Evolutionary conservation across 2,329 filamentous ascomycete genomes (phyloP), one percentile per base, ranked within the genome.

Genomic region (Fusarium udum): DNA sequence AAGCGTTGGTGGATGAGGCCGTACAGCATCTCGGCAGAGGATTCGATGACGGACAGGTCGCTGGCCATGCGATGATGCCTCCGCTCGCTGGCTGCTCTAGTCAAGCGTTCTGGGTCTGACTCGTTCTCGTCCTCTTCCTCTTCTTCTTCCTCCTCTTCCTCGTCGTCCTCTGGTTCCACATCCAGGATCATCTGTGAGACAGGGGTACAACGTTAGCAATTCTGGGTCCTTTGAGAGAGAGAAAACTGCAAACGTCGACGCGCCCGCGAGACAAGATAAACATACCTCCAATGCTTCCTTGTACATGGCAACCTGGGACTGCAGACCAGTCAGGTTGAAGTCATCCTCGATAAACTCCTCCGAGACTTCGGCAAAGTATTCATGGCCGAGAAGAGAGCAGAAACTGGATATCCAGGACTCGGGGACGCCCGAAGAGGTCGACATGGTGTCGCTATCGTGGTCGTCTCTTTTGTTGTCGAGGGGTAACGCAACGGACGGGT

Each of bases 301-400:
- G 84, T 99, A 99, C 93, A 98, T 97, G 73, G 94, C 92, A 59
- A 99, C 96, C 84, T 98, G 95, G 68, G 92, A 93, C 83, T 97
- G 95, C 79, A 99, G 87, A 56, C 96, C 96, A 2, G 96, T 99
- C 74, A 99, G 87, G 84, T 99, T 99, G 88, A 99, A 99, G 83
- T 99, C 96, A 90, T 99, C 96, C 83, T 99, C 96, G 80, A 99
- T 98, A 79, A 99, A 99, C 80, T 99, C 96, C 84, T 99, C 96
- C 51, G 94, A 96, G 57, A 99, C 95, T 86, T 99, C 96, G 72
- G 96, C 96, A 83, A 99, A 99, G 85, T 98, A 99, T 84, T 99
- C 96, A 82, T 99, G 96, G 71, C 96, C 96, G 69, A 98, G 89
- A 51, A 98, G 87, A 43, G 94, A 95, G 87, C 96, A 99, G 83